Evolutionary conservation across 495 filamentous ascomycete genomes (phyloP).

Genomic region (Hypoxylon trugodes): DNA sequence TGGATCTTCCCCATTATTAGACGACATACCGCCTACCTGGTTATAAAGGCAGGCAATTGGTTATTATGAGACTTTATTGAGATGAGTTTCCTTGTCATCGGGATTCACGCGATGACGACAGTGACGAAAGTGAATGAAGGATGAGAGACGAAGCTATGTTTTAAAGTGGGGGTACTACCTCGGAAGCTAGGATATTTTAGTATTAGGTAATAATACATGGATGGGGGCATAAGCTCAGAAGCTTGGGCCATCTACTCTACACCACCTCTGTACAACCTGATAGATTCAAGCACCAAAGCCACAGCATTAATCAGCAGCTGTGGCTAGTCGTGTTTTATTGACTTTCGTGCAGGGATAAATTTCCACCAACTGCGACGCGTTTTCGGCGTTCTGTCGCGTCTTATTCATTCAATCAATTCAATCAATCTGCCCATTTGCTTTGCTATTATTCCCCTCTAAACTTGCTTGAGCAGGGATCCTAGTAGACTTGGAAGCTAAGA

Average conservation of each 20-base stretch:
- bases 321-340: conserved; percentile 39
- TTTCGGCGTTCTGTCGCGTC: background rate
- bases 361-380: too few relatives aligned
- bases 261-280: background rate
- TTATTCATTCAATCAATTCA: conserved; percentile 4
- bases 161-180: too few relatives aligned
- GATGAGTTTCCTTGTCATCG: background rate
- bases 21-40: conserved; percentile 15
- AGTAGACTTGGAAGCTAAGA: conserved; percentile 6
- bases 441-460: conserved; percentile 19
- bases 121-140: too few relatives aligned
- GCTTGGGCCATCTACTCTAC: conserved; percentile 26
- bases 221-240: conserved; percentile 2
- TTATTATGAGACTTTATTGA: background rate
- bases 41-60: background rate
- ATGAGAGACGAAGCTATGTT: too few relatives aligned
- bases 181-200: too few relatives aligned
- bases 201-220: too few relatives aligned
- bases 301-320: background rate
- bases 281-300: too few relatives aligned
- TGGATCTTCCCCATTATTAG: background rate
- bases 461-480: background rate
- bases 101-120: too few relatives aligned
- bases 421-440: conserved; percentile 14
- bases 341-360: conserved; percentile 13